A percentile compares a stretch with the other conserved stretches of the same genome.
phyloP scores from a whole-genome alignment of 768 basidiomycete genomes.

The Aureoboletus auriporus region DNA sequence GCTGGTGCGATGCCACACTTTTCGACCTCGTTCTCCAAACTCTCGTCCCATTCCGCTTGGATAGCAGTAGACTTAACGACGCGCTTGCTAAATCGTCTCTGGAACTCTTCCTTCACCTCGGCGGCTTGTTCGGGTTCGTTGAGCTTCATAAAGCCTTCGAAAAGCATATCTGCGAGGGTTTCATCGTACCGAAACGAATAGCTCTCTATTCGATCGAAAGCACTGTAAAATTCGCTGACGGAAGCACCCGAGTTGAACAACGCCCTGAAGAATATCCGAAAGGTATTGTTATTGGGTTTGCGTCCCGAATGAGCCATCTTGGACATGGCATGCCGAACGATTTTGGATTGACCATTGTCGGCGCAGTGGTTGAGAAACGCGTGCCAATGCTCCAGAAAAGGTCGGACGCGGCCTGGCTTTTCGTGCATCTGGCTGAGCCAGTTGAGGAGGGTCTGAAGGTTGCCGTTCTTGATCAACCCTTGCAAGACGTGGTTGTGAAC shows the following conservation, averaged over 20 bases:
- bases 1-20: slow-evolving; percentile 33
- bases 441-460: slow-evolving; percentile 39
- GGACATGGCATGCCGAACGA: slow-evolving; percentile 30
- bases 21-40: slow-evolving; percentile 28
- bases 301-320: slow-evolving; percentile 38
- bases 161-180: slow-evolving; percentile 37
- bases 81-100: slow-evolving; percentile 28
- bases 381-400: slow-evolving; percentile 54
- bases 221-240: slow-evolving; percentile 31
- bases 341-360: slow-evolving; percentile 21
- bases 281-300: slow-evolving; percentile 44
- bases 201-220: slow-evolving; percentile 46
- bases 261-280: slow-evolving; percentile 45
- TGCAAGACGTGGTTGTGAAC: slow-evolving; percentile 48
- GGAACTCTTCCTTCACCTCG: slow-evolving; percentile 38
- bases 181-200: slow-evolving; percentile 43
- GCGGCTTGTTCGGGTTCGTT: slow-evolving; percentile 35
- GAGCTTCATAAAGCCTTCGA: slow-evolving; percentile 40
- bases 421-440: slow-evolving; percentile 55
- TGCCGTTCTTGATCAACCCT: slow-evolving; percentile 43
- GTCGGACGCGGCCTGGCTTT: slow-evolving; percentile 42
- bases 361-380: slow-evolving; percentile 43
- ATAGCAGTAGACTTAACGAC: slow-evolving; percentile 23
- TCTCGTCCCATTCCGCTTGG: slow-evolving; percentile 29
- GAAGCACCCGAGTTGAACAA: slow-evolving; percentile 33